phyloP scores from a whole-genome alignment of 805 yeast genomes.

The Teunomyces funiuensis region DNA sequence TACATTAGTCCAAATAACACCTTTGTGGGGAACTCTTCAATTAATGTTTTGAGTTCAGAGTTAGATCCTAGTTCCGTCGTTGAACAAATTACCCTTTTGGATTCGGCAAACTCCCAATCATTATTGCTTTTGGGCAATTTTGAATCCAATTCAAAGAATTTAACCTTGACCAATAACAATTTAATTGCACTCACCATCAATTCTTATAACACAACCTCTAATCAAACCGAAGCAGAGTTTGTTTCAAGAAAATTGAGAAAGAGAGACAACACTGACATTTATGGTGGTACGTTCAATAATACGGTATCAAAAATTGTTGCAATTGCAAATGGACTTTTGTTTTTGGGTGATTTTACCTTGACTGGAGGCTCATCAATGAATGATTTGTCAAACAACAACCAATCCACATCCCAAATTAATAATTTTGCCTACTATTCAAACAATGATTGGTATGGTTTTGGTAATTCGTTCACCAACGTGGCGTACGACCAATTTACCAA shows the following conservation, averaged over 20 bases:
- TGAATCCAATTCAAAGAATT: constrained; percentile 29
- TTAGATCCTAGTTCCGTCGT: constrained; percentile 35
- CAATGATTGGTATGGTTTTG: constrained; percentile 45
- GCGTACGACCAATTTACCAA: constrained; percentile 30
- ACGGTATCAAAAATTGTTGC: constrained; percentile 24
- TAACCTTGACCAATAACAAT: constrained; percentile 26
- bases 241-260: constrained; percentile 10
- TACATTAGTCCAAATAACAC: constrained; percentile 31
- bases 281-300: constrained; percentile 32
- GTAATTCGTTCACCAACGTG: constrained; percentile 24
- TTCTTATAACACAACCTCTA: constrained; percentile 32
- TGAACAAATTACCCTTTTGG: constrained; percentile 21
- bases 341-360: constrained; percentile 34
- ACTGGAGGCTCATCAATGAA: constrained; percentile 20
- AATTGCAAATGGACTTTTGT: constrained; percentile 21
- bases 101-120: constrained; percentile 26
- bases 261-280: constrained; percentile 19
- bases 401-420: constrained; percentile 18
- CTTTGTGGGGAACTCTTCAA: constrained; percentile 41
- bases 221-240: constrained; percentile 23
- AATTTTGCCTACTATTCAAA: constrained; percentile 37
- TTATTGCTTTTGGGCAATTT: constrained; percentile 52
- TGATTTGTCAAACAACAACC: constrained; percentile 31
- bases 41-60: constrained; percentile 35
- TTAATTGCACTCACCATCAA: constrained; percentile 27